A percentile compares a stretch with the other conserved stretches of the same genome.
Conservation (phyloP, 768 basidiomycete genomes). For the Boletus patriciae region DNA sequence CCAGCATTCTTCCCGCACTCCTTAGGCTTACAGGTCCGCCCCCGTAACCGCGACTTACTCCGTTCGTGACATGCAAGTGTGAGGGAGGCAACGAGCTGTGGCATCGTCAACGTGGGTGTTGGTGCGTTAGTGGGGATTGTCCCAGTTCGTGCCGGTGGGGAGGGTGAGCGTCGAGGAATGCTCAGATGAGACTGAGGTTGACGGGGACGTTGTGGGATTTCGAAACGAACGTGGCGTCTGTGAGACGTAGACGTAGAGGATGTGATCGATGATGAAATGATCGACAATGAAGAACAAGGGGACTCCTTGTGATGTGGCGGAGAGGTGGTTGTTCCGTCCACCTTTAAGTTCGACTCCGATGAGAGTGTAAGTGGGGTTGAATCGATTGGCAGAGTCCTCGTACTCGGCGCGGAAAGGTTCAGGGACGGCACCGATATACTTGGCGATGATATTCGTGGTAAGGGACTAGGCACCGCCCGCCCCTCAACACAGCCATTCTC, state of each 20-base stretch:
- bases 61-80: conserved; percentile 29
- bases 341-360: background rate
- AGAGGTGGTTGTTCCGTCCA: background rate
- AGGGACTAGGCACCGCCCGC: conserved; percentile 16
- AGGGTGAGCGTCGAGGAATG: conserved; percentile 26
- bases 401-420: conserved; percentile 14
- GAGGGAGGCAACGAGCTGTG: conserved; percentile 34
- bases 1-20: conserved; percentile 12
- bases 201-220: conserved; percentile 5
- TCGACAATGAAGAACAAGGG: conserved; percentile 1
- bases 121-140: conserved; percentile 3
- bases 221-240: conserved; percentile 28
- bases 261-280: conserved; percentile 4
- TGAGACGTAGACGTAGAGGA: background rate
- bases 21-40: conserved; percentile 6
- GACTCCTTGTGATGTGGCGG: background rate
- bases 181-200: conserved; percentile 4
- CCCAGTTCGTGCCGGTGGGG: conserved; percentile 21
- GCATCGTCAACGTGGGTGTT: conserved; percentile 27
- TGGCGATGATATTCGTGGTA: conserved; percentile 24
- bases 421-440: conserved; percentile 25
- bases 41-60: conserved; percentile 19
- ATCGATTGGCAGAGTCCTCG: background rate
- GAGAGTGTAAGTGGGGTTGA: background rate
- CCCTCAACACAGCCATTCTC: conserved; percentile 35